Conservation (phyloP, 2,329 filamentous ascomycete species). For the Exophiala spinifera region DNA sequence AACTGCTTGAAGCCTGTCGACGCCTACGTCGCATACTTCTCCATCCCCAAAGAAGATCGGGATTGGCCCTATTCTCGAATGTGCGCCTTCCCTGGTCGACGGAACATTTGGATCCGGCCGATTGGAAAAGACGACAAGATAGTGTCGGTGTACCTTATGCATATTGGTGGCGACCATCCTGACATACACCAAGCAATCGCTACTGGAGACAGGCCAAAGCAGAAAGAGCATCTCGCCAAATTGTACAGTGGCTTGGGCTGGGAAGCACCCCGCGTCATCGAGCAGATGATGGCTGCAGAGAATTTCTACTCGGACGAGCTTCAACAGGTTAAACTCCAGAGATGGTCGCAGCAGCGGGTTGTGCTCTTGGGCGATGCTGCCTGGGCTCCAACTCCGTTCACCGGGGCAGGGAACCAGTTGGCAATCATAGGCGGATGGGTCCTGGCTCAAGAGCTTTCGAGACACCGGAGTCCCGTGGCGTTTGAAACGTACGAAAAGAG, state of each 20-base stretch:
- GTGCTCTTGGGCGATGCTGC: slow-evolving; percentile 26
- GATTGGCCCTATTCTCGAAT: slow-evolving; percentile 16
- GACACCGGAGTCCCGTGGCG: slow-evolving; percentile 5
- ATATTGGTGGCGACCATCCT: slow-evolving; percentile 7
- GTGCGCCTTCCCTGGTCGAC: slow-evolving; percentile 21
- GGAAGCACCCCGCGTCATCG: slow-evolving; percentile 17
- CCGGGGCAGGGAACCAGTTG: slow-evolving; percentile 15
- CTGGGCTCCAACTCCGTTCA: slow-evolving; percentile 19
- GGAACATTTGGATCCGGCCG: slow-evolving; percentile 17
- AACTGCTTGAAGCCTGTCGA: slow-evolving; percentile 16
- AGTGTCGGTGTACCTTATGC: slow-evolving; percentile 22
- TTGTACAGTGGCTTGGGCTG: slow-evolving; percentile 22
- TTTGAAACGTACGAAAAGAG: slow-evolving; percentile 16
- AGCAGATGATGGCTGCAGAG: slow-evolving; percentile 22
- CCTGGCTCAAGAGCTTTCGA: slow-evolving; percentile 13
- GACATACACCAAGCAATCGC: slow-evolving; percentile 11
- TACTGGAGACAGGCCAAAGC: slow-evolving; percentile 21
- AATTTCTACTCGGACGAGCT: slow-evolving; percentile 27
- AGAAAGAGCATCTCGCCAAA: slow-evolving; percentile 23
- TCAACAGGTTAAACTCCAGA: slow-evolving; percentile 24
- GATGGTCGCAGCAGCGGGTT: slow-evolving; percentile 25
- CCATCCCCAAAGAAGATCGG: slow-evolving; percentile 19
- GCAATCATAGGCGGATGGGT: slow-evolving; percentile 18
- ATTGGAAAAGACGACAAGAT: slow-evolving; percentile 14
- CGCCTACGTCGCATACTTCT: slow-evolving; percentile 24